Conservation (phyloP, 2,329 filamentous ascomycete genomes). For the Laburnicola sp. region DNA sequence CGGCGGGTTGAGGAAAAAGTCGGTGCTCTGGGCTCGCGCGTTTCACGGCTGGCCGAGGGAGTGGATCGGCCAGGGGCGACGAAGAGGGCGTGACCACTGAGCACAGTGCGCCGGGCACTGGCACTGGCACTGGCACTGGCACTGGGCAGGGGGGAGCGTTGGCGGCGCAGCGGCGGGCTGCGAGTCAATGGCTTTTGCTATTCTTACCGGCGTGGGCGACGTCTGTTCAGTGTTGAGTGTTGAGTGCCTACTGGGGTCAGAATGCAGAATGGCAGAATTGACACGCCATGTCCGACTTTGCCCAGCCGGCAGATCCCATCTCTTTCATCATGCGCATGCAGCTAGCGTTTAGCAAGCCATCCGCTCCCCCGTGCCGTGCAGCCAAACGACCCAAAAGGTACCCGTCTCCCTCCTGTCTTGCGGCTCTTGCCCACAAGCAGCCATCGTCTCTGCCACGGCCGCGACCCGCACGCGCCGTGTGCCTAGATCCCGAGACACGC, state of each 20-base stretch:
- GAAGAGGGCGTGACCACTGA: slow-evolving; percentile 6
- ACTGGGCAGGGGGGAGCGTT: background rate
- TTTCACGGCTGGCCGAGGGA: slow-evolving; percentile 19
- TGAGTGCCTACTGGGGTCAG: no score
- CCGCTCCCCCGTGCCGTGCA: no score
- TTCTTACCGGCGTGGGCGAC: background rate
- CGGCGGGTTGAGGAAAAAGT: slow-evolving; percentile 8
- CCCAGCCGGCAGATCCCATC: background rate
- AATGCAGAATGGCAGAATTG: no score
- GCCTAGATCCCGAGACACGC: background rate
- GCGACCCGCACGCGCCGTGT: background rate
- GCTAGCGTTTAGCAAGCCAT: background rate
- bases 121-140: no score
- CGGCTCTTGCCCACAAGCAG: background rate
- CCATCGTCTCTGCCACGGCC: background rate
- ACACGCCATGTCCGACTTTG: no score
- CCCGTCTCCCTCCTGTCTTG: background rate
- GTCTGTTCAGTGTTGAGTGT: background rate
- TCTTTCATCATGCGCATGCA: slow-evolving; percentile 5
- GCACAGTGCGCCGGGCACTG: background rate
- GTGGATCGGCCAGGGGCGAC: slow-evolving; percentile 22
- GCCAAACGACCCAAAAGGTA: no score
- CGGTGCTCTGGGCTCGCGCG: slow-evolving; percentile 13
- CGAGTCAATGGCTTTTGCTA: no score
- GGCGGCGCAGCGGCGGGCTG: background rate